Base-by-base conservation (phyloP, 2,329 filamentous ascomycete genomes). In the Pyrenochaeta sp. region DNA sequence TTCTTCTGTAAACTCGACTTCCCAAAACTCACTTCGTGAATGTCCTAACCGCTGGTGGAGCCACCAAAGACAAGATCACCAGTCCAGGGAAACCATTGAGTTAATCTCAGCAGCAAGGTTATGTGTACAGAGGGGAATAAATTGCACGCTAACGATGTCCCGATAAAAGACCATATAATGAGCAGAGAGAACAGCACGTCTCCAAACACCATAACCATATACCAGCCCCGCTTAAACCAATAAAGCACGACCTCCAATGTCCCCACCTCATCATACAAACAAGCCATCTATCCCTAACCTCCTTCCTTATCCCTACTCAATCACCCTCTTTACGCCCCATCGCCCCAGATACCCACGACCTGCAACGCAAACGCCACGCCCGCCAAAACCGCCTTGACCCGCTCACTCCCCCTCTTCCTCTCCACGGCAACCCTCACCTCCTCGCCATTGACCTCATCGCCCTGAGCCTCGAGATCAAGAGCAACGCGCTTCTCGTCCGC, bases 261-360 rank as follows among this genome's bases (percentile, higher is more conserved):
- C n/a, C n/a, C n/a, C n/a, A n/a, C n/a, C n/a, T n/a, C n/a, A n/a
- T n/a, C 6, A 19, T 7, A 7, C 15, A 11, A 19, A 31, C 14
- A 11, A 15, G 10, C 29, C 61, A 6, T 2, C 18, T 7, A 34
- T 10, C 28, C n/a, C n/a, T n/a, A n/a, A 7, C n/a, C 27, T 19
- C 4, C 10, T 17, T 41, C 22, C 18, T 4, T 21, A 11, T 21
- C 20, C 3, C 38, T 46, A 51, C 27, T 13, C 7, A 21, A 5
- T 2, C n/a, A 27, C 6, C 14, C 13, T 6, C 3, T 32, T 44
- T 52, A 67, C 28, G 65, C 63, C 10, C 68, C 75, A 58, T 79
- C 77, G 1, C 77, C 77, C 77, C 77, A 79, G 27, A 79, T 63
- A 0, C 77, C 77, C 23, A 79, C 66, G 11, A 79, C 67, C 18